Conservation (phyloP, 2,329 filamentous ascomycete genomes). For the Colletotrichum ledebouriae region DNA sequence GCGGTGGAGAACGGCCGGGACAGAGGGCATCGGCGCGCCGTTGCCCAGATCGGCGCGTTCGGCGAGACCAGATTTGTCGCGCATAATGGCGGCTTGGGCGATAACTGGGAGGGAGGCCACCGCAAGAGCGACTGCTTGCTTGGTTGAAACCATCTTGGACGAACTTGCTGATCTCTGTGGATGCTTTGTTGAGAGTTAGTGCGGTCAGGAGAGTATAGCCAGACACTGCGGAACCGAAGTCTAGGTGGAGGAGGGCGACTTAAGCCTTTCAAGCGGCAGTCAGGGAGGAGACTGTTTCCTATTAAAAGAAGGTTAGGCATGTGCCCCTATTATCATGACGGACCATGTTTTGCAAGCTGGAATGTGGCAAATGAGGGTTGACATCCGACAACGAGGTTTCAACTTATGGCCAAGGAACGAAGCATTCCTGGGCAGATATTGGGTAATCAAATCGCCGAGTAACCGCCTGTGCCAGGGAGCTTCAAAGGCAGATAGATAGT, state of each 20-base stretch:
- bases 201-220: no score
- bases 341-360: not conserved
- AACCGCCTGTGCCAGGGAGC: no score
- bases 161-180: no score
- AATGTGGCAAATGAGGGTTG: slow-evolving; percentile 27
- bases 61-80: slow-evolving; percentile 1
- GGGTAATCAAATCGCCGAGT: not conserved
- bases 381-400: not conserved
- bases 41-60: not conserved
- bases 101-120: slow-evolving; percentile 5
- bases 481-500: no score
- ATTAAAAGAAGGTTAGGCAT: not conserved
- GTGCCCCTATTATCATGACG: no score
- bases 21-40: slow-evolving; percentile 16
- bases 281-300: not conserved
- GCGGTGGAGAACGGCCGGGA: slow-evolving; percentile 12
- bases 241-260: no score
- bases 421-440: slow-evolving; percentile 16
- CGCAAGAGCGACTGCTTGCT: slow-evolving; percentile 16
- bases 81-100: slow-evolving; percentile 7
- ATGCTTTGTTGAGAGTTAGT: no score
- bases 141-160: slow-evolving; percentile 18
- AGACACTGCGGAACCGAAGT: no score
- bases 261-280: no score
- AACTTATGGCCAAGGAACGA: not conserved